phyloP scores from a whole-genome alignment of 257 asterid genomes.

The Solanum virginianum region DNA sequence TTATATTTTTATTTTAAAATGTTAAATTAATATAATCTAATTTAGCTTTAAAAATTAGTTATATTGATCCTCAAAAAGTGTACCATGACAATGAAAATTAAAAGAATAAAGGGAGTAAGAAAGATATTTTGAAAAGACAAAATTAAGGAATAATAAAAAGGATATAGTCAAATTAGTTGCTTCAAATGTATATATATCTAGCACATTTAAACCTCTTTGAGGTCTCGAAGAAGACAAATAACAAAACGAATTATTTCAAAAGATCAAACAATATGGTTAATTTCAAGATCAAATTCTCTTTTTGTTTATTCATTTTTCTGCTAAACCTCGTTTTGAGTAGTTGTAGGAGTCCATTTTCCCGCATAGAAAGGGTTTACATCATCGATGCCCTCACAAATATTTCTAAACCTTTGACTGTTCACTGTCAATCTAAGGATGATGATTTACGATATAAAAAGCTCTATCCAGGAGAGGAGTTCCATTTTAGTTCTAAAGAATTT shows the following conservation, averaged over 20 bases:
- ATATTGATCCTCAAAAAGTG: too few species aligned
- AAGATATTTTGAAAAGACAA: too few species aligned
- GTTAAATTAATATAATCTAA: too few species aligned
- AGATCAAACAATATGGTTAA: background rate
- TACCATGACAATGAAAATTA: too few species aligned
- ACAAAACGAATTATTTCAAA: background rate
- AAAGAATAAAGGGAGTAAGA: too few species aligned
- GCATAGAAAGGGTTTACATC: background rate
- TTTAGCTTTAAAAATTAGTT: too few species aligned
- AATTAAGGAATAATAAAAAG: background rate
- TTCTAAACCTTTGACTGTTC: background rate
- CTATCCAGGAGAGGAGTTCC: background rate
- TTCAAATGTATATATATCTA: background rate
- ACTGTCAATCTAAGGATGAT: background rate
- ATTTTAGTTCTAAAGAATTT: background rate
- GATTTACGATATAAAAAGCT: background rate
- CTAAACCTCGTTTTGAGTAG: background rate
- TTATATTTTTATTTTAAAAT: too few species aligned
- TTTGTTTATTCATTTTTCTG: background rate
- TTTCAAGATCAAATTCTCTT: background rate
- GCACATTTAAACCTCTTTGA: background rate
- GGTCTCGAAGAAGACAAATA: background rate
- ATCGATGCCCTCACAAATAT: background rate
- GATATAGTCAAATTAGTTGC: background rate
- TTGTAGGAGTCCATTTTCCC: background rate